phyloP scores from a whole-genome alignment of 371 early-diverging fungal genomes.

The Rhizopus arrhizus region DNA sequence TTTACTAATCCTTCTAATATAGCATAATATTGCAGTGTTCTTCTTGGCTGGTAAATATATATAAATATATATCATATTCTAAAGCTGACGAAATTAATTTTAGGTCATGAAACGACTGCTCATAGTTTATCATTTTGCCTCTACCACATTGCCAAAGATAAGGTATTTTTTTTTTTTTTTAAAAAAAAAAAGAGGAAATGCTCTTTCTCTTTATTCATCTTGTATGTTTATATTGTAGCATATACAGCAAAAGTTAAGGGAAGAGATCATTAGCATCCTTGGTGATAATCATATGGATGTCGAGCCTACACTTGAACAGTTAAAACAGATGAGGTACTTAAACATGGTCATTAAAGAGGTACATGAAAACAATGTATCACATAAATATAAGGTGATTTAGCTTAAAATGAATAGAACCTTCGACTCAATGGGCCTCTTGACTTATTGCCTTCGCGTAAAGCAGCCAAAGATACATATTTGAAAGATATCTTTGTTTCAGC shows the following conservation, averaged over 20 bases:
- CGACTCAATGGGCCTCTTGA: constrained; percentile 16
- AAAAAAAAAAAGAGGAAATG: too few species aligned
- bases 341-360: constrained; percentile 45
- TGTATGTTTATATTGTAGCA: constrained; percentile 10
- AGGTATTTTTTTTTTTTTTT: constrained; percentile 11
- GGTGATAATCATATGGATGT: constrained; percentile 17
- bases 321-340: constrained; percentile 46
- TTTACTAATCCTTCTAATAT: too few species aligned
- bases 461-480: constrained; percentile 41
- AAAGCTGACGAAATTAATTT: constrained; percentile 30
- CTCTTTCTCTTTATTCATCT: background rate
- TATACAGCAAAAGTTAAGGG: constrained; percentile 24
- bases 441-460: constrained; percentile 13
- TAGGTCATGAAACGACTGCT: constrained; percentile 48
- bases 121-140: constrained; percentile 29
- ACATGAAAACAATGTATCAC: background rate
- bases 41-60: constrained; percentile 16
- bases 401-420: constrained; percentile 9
- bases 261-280: constrained; percentile 11
- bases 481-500: constrained; percentile 49
- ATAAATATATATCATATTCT: constrained; percentile 23
- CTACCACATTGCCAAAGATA: constrained; percentile 36
- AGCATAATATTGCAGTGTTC: constrained; percentile 23
- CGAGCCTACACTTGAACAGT: constrained; percentile 39
- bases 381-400: background rate